Percentiles rank a stretch among this genome's conserved stretches.
Conservation (phyloP, 2,329 filamentous ascomycete genomes). For the Dothideomycetes sp. region DNA sequence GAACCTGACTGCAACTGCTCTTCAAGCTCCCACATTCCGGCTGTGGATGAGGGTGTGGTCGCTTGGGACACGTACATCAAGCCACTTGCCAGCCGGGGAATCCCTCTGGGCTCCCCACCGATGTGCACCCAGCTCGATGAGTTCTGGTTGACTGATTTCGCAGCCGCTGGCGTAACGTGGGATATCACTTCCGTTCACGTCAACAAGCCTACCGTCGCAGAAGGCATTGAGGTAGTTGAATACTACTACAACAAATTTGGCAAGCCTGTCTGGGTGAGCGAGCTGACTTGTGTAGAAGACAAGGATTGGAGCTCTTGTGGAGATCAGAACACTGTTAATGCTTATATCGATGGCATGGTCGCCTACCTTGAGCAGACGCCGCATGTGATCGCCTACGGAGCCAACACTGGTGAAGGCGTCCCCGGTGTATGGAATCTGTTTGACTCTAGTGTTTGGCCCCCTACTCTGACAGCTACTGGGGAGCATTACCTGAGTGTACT, state of each 20-base stretch:
- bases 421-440: constrained; percentile 7
- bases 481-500: constrained; percentile 6
- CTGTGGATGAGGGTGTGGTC: constrained; percentile 10
- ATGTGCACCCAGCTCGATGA: constrained; percentile 19
- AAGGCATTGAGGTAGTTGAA: constrained; percentile 15
- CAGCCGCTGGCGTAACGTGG: constrained; percentile 12
- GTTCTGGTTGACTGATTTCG: constrained; percentile 17
- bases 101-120: constrained; percentile 16
- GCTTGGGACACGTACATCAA: constrained; percentile 16
- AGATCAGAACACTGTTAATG: constrained; percentile 14
- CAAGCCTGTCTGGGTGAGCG: constrained; percentile 18
- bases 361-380: constrained; percentile 14
- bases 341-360: constrained; percentile 15
- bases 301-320: constrained; percentile 14
- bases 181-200: constrained; percentile 19
- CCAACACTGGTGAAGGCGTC: constrained; percentile 16
- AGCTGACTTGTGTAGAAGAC: constrained; percentile 18
- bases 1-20: constrained; percentile 18
- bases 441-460: constrained; percentile 5
- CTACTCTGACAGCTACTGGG: constrained; percentile 5
- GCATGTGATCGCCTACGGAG: constrained; percentile 16
- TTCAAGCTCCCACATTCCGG: constrained; percentile 16
- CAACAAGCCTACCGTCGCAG: constrained; percentile 16
- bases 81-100: constrained; percentile 15
- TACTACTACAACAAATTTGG: constrained; percentile 16